Evolutionary conservation across 1,284 basidiomycete genomes (phyloP).

Genomic region (Fistulinella cinereoalba): DNA sequence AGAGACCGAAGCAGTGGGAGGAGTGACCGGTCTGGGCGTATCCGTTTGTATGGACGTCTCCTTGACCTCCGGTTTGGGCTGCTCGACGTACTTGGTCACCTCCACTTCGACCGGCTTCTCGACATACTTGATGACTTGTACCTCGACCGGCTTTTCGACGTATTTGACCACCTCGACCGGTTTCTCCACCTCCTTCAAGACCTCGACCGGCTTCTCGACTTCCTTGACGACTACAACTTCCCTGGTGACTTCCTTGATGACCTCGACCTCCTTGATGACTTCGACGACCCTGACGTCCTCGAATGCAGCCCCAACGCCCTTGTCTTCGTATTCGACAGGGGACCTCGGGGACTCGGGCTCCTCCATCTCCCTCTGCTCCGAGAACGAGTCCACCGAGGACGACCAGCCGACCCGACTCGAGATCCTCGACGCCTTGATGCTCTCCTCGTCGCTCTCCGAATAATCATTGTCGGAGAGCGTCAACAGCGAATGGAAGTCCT

Average conservation of each 20-base stretch:
- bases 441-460: constrained; percentile 57
- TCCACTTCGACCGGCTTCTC: constrained; percentile 26
- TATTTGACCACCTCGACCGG: constrained; percentile 27
- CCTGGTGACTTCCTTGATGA: constrained; percentile 28
- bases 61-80: constrained; percentile 58
- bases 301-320: constrained; percentile 35
- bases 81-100: constrained; percentile 29
- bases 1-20: constrained; percentile 27
- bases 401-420: constrained; percentile 35
- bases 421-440: constrained; percentile 61
- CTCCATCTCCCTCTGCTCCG: constrained; percentile 10
- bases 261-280: constrained; percentile 27
- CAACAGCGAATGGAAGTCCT: constrained; percentile 75
- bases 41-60: constrained; percentile 81
- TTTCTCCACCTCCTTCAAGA: constrained; percentile 25
- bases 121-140: constrained; percentile 27
- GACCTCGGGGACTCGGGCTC: constrained; percentile 4
- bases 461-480: constrained; percentile 70
- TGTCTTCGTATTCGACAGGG: constrained; percentile 39
- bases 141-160: constrained; percentile 29
- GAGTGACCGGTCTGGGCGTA: constrained; percentile 50
- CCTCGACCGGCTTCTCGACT: constrained; percentile 20
- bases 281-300: constrained; percentile 32
- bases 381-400: constrained; percentile 25
- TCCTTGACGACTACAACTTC: constrained; percentile 39